A percentile compares a stretch with the other conserved stretches of the same genome.
Conservation (phyloP, 2,329 filamentous ascomycete genomes). For the Trichoderma harzianum region DNA sequence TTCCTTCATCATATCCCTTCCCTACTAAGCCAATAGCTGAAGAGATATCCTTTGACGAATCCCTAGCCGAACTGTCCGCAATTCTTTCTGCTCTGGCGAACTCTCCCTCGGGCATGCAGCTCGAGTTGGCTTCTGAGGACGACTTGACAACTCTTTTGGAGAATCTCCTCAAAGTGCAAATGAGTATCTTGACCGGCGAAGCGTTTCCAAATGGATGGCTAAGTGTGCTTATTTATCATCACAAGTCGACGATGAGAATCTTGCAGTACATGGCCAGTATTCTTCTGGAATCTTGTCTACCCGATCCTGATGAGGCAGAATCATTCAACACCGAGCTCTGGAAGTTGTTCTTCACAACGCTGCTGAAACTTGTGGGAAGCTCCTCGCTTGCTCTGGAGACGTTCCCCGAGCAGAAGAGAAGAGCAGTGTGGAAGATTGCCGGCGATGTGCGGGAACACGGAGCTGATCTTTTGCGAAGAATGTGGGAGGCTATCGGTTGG, state of each 20-base stretch:
- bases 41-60: conserved; percentile 70
- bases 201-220: conserved; percentile 89
- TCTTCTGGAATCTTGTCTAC: conserved; percentile 78
- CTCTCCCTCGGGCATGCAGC: conserved; percentile 65
- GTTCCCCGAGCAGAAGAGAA: conserved; percentile 92
- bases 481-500: conserved; percentile 97
- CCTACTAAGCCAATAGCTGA: conserved; percentile 66
- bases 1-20: conserved; percentile 88
- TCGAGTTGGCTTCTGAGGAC: conserved; percentile 66
- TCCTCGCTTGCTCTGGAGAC: conserved; percentile 87
- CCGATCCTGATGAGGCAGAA: conserved; percentile 86
- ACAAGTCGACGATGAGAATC: conserved; percentile 82
- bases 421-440: conserved; percentile 98
- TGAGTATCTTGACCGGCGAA: conserved; percentile 83
- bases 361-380: conserved; percentile 86
- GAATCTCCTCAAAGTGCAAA: conserved; percentile 77
- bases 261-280: conserved; percentile 79
- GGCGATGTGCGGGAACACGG: conserved; percentile 92
- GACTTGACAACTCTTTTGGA: conserved; percentile 73
- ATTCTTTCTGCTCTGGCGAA: conserved; percentile 79
- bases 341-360: conserved; percentile 86
- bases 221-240: conserved; percentile 88
- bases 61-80: conserved; percentile 82
- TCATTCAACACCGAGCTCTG: conserved; percentile 89
- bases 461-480: conserved; percentile 76